phyloP scores from a whole-genome alignment of 352 stramenopile genomes.

The Pythium insidiosum region DNA sequence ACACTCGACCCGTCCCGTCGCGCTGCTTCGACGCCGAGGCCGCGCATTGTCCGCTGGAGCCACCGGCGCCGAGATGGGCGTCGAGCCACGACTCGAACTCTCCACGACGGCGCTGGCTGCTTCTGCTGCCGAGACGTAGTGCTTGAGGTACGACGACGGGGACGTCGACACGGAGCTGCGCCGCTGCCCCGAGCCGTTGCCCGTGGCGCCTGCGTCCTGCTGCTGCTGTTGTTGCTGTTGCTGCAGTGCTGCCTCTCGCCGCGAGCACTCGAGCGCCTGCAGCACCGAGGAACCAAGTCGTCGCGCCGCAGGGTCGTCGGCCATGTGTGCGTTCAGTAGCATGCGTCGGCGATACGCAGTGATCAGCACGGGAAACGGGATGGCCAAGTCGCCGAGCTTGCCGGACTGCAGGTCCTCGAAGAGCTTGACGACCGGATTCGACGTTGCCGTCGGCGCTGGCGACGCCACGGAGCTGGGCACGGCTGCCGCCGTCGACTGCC shows the following conservation, averaged over 20 bases:
- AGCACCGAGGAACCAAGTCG: constrained; percentile 34
- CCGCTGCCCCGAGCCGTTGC: too few species aligned
- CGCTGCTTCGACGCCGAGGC: too few species aligned
- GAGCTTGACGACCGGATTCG: constrained; percentile 65
- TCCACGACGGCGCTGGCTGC: not conserved
- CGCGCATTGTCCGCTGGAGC: too few species aligned
- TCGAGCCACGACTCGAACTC: too few species aligned
- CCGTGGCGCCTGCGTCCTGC: too few species aligned
- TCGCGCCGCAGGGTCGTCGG: constrained; percentile 40
- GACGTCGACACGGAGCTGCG: not conserved
- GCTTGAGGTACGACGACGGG: constrained; percentile 11
- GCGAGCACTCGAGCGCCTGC: constrained; percentile 54
- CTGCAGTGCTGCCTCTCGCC: constrained; percentile 15
- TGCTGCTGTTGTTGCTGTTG: not conserved
- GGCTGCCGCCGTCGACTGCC: not conserved
- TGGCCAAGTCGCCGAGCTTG: constrained; percentile 63
- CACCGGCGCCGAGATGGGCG: too few species aligned
- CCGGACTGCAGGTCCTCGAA: constrained; percentile 74
- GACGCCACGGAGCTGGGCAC: not conserved
- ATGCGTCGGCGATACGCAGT: constrained; percentile 70
- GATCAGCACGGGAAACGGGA: constrained; percentile 73
- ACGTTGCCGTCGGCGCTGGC: not conserved
- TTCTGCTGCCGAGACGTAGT: constrained; percentile 8
- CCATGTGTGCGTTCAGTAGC: constrained; percentile 81
- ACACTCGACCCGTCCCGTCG: too few species aligned